Percentiles rank a stretch among this genome's conserved stretches.
These are phyloP conservation scores for Themeda triandra DNA, from an alignment of 176 grass and related monocot species.

Conservation along the genomic window DNA sequence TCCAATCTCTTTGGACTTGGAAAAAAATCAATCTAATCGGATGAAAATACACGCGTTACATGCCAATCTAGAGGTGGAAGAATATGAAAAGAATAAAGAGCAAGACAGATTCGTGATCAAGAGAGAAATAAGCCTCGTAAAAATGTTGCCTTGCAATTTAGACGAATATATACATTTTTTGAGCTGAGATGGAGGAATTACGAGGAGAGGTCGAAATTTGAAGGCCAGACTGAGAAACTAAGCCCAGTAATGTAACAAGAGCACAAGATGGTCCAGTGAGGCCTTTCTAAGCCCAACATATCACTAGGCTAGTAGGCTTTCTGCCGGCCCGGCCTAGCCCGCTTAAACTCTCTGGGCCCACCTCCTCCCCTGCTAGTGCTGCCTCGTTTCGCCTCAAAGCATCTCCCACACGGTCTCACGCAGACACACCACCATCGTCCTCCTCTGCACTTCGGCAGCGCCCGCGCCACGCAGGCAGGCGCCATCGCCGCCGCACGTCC, in stretches of 20 bases:
- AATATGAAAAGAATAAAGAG: no score
- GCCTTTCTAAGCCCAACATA: neutral
- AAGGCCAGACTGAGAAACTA: neutral
- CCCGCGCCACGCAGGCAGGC: neutral
- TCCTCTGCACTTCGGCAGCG: neutral
- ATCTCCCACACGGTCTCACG: neutral
- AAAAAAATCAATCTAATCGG: no score
- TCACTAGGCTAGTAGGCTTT: neutral
- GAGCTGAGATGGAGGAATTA: no score
- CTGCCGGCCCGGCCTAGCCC: neutral
- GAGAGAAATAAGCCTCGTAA: no score
- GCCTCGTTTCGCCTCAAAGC: neutral
- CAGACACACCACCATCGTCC: neutral
- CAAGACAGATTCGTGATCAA: no score
- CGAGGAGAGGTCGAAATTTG: no score
- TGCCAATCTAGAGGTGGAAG: no score
- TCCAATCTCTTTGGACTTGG: no score
- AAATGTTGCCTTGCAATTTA: no score
- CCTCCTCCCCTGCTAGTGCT: neutral
- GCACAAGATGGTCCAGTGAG: neutral
- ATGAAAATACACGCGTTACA: no score
- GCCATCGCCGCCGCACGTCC: neutral
- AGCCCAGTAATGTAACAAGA: neutral
- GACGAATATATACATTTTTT: no score
- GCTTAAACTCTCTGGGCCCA: neutral